Evolutionary conservation across 2,329 filamentous ascomycete species (phyloP).

Genomic region (Phialocephala sp.): DNA sequence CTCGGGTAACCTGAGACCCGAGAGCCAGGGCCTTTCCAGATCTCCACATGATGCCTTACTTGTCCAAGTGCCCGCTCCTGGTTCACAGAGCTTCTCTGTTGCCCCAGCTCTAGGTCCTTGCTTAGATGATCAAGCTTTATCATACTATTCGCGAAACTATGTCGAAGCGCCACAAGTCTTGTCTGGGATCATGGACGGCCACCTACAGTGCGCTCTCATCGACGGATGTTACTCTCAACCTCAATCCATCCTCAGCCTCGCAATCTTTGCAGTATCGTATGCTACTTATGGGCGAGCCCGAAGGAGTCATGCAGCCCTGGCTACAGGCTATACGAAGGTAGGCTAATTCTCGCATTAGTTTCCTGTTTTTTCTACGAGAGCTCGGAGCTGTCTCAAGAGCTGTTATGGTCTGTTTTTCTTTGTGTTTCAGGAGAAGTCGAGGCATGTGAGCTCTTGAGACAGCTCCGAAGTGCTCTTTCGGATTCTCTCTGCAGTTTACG

Average conservation of each 20-base stretch:
- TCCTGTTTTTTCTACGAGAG: no score
- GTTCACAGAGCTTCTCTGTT: background rate
- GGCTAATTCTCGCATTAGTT: no score
- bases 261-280: conserved; percentile 13
- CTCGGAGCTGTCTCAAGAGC: no score
- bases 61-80: background rate
- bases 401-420: no score
- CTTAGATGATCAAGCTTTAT: background rate
- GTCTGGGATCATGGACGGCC: conserved; percentile 18
- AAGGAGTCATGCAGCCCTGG: conserved; percentile 7
- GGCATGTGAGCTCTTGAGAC: no score
- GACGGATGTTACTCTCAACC: background rate
- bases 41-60: background rate
- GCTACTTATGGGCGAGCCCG: conserved; percentile 17
- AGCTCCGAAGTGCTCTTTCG: no score
- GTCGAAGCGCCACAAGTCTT: conserved; percentile 9
- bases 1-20: background rate
- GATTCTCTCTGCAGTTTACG: no score
- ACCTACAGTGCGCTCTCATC: background rate
- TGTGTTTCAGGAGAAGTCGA: no score
- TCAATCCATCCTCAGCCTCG: conserved; percentile 10
- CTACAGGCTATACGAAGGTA: background rate
- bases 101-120: background rate
- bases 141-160: conserved; percentile 16
- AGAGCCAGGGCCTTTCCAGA: background rate